Conservation (phyloP, 2,329 filamentous ascomycete species). For the Phyllosticta citrichinensis region DNA sequence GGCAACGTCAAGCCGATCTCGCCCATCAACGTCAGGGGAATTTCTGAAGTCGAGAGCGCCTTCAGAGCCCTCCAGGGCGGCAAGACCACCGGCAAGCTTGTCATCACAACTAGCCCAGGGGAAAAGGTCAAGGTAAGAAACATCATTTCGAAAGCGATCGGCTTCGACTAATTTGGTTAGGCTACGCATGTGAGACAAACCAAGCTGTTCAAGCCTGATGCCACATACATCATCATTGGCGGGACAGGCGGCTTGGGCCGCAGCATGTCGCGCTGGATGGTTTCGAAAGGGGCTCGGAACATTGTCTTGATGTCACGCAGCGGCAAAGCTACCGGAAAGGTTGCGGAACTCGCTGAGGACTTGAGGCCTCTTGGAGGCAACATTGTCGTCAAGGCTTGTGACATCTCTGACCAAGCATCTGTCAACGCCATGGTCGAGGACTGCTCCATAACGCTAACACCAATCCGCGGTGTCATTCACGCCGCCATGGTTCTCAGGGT, state of each 20-base stretch:
- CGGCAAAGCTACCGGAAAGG: conserved; percentile 1
- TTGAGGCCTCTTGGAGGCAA: background rate
- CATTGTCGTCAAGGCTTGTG: conserved; percentile 4
- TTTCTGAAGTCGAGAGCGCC: conserved; percentile 13
- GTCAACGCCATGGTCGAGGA: background rate
- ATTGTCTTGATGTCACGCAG: conserved; percentile 17
- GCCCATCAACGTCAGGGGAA: conserved; percentile 11
- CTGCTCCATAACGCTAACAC: background rate
- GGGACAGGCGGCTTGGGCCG: conserved; percentile 22
- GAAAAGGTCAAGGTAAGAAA: conserved; percentile 16
- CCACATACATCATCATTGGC: conserved; percentile 21
- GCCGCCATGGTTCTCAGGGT: conserved; percentile 20
- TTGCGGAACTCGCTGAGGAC: background rate
- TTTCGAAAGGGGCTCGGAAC: conserved; percentile 17
- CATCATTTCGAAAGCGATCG: too few relatives aligned
- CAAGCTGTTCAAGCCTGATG: conserved; percentile 12
- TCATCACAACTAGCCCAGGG: conserved; percentile 14
- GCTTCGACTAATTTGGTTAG: background rate
- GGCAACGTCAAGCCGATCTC: background rate
- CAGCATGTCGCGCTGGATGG: conserved; percentile 19
- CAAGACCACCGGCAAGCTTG: conserved; percentile 12
- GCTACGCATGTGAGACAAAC: background rate
- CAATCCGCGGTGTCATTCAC: conserved; percentile 19
- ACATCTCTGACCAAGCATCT: conserved; percentile 1
- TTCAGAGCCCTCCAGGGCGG: conserved; percentile 14